Percentiles rank a stretch among this genome's conserved stretches.
Evolutionary conservation across 192 early-diverging fungal species (phyloP).

Genomic region (Backusella westeae): DNA sequence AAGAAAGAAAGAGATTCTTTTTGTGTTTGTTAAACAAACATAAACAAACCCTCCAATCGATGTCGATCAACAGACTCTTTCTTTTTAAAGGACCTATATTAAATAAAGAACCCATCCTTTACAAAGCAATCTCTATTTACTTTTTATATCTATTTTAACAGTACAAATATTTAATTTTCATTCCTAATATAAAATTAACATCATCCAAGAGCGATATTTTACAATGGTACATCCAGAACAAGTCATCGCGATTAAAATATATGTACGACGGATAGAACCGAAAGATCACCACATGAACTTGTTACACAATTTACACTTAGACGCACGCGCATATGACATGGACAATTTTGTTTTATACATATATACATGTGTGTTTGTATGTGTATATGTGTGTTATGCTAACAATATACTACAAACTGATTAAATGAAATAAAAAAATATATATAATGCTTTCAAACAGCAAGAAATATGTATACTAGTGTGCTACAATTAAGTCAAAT

Average conservation of each 20-base stretch:
- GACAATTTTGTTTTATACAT: neutral
- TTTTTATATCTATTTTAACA: neutral
- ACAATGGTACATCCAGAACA: neutral
- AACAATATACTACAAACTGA: neutral
- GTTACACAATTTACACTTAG: neutral
- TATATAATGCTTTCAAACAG: neutral
- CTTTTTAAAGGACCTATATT: neutral
- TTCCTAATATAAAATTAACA: neutral
- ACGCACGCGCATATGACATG: neutral
- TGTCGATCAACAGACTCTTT: neutral
- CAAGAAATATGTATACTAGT: neutral
- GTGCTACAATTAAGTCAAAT: neutral
- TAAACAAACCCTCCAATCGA: slow-evolving; percentile 8
- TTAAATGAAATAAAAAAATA: neutral
- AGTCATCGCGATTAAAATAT: neutral
- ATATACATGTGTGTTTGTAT: neutral
- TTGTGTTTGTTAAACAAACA: neutral
- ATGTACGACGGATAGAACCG: neutral
- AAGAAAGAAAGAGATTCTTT: neutral
- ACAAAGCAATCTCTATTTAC: too few species aligned
- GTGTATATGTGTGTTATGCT: neutral
- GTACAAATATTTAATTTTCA: neutral
- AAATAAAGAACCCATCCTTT: too few species aligned
- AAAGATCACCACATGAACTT: neutral
- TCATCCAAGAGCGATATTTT: neutral